Evolutionary conservation across 2,329 filamentous ascomycete genomes (phyloP).

Genomic region (Fusarium sp.): DNA sequence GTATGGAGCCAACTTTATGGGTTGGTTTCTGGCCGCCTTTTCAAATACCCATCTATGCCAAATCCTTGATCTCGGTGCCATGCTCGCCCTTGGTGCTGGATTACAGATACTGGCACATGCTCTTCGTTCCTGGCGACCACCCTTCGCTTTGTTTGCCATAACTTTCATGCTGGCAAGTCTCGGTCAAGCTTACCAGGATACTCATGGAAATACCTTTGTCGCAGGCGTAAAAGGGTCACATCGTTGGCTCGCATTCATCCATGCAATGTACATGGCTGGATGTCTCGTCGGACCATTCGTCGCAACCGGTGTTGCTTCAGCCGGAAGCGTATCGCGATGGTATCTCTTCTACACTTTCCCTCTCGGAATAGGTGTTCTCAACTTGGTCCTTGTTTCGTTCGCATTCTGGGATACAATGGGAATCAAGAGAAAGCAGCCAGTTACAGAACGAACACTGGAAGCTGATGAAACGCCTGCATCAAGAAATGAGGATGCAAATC

Average conservation of each 20-base stretch:
- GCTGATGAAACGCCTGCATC: slow-evolving; percentile 16
- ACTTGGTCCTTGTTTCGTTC: slow-evolving; percentile 55
- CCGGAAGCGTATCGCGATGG: slow-evolving; percentile 53
- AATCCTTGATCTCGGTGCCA: slow-evolving; percentile 62
- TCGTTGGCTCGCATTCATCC: slow-evolving; percentile 68
- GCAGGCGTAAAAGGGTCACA: slow-evolving; percentile 60
- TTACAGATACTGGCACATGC: slow-evolving; percentile 63
- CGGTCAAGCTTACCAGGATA: slow-evolving; percentile 69
- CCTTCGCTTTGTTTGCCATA: slow-evolving; percentile 63
- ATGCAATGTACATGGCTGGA: slow-evolving; percentile 67
- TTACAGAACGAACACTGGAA: neutral
- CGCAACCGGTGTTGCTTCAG: slow-evolving; percentile 58
- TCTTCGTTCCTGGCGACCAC: slow-evolving; percentile 63
- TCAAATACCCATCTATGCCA: slow-evolving; percentile 62
- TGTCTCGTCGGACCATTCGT: slow-evolving; percentile 65
- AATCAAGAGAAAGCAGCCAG: slow-evolving; percentile 36
- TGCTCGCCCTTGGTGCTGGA: slow-evolving; percentile 63
- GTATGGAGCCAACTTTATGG: slow-evolving; percentile 64
- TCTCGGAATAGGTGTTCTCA: slow-evolving; percentile 60
- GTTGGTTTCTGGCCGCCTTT: slow-evolving; percentile 66
- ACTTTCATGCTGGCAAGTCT: slow-evolving; percentile 66
- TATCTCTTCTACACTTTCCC: slow-evolving; percentile 64
- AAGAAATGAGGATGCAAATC: slow-evolving; percentile 47
- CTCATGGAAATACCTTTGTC: slow-evolving; percentile 69
- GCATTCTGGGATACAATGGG: slow-evolving; percentile 60